Conservation (phyloP, 495 filamentous ascomycete species). For the Aspergillus homomorphus region DNA sequence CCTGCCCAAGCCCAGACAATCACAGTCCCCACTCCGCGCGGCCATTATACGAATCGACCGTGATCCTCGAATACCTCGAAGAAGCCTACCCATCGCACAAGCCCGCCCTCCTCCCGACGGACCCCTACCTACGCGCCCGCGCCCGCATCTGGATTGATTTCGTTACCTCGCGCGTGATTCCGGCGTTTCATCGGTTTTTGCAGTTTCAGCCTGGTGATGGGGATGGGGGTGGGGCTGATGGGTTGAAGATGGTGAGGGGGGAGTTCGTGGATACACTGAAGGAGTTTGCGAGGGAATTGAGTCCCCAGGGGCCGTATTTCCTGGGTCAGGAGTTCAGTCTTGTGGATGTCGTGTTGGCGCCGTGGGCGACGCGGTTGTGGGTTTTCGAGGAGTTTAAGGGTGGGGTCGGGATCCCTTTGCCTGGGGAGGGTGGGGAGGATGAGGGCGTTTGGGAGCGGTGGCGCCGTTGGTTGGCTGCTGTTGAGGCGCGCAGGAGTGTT, state of each 20-base stretch:
- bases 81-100: slow-evolving; percentile 54
- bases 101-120: slow-evolving; percentile 48
- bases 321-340: slow-evolving; percentile 52
- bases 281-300: slow-evolving; percentile 58
- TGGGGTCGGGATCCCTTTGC: slow-evolving; percentile 55
- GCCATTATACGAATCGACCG: slow-evolving; percentile 63
- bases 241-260: slow-evolving; percentile 41
- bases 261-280: slow-evolving; percentile 52
- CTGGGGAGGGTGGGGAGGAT: slow-evolving; percentile 45
- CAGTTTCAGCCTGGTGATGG: slow-evolving; percentile 50
- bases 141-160: slow-evolving; percentile 69
- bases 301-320: slow-evolving; percentile 60
- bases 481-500: slow-evolving; percentile 54
- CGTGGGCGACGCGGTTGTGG: slow-evolving; percentile 65
- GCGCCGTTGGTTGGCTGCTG: slow-evolving; percentile 56
- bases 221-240: slow-evolving; percentile 18
- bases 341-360: slow-evolving; percentile 63
- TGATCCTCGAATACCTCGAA: slow-evolving; percentile 69
- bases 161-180: slow-evolving; percentile 59
- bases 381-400: slow-evolving; percentile 71
- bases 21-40: slow-evolving; percentile 30
- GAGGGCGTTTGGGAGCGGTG: slow-evolving; percentile 58
- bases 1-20: slow-evolving; percentile 15
- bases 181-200: slow-evolving; percentile 61
- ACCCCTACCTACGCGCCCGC: slow-evolving; percentile 56